Conservation (phyloP, 2,329 filamentous ascomycete genomes). For the Fusarium sp. region DNA sequence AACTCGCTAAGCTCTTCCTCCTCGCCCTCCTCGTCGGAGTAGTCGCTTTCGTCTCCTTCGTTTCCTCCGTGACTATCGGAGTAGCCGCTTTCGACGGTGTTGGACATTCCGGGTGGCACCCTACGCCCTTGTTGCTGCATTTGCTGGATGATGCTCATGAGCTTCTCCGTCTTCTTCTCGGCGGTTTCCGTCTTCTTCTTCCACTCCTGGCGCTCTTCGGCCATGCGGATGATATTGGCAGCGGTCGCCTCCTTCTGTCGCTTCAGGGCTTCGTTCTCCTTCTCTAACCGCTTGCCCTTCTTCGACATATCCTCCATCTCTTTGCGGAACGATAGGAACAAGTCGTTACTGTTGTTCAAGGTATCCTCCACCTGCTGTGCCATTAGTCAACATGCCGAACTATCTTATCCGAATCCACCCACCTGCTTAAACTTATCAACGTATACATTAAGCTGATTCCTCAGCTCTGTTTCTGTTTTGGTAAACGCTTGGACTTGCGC, state of each 20-base stretch:
- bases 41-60: conserved; percentile 70
- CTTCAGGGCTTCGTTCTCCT: conserved; percentile 91
- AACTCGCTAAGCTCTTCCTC: conserved; percentile 72
- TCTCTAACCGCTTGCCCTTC: conserved; percentile 96
- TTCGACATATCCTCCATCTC: conserved; percentile 99
- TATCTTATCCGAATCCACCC: conserved; percentile 48
- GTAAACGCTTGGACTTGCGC: conserved; percentile 94
- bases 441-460: conserved; percentile 96
- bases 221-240: conserved; percentile 96
- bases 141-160: conserved; percentile 92
- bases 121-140: conserved; percentile 96
- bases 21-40: conserved; percentile 70
- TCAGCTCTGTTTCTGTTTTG: conserved; percentile 91
- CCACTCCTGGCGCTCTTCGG: conserved; percentile 88
- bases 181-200: conserved; percentile 68
- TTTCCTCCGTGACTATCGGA: conserved; percentile 59
- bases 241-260: conserved; percentile 94
- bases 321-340: conserved; percentile 96
- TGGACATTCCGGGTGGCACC: conserved; percentile 70
- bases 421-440: conserved; percentile 99
- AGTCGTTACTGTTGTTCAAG: conserved; percentile 96
- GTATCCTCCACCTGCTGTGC: conserved; percentile 89
- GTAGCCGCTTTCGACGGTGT: conserved; percentile 68
- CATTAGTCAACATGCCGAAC: conserved; percentile 41
- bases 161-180: conserved; percentile 84